Evolutionary conservation across 2,329 filamentous ascomycete genomes (phyloP).

Genomic region (Rhynchosporium agropyri): DNA sequence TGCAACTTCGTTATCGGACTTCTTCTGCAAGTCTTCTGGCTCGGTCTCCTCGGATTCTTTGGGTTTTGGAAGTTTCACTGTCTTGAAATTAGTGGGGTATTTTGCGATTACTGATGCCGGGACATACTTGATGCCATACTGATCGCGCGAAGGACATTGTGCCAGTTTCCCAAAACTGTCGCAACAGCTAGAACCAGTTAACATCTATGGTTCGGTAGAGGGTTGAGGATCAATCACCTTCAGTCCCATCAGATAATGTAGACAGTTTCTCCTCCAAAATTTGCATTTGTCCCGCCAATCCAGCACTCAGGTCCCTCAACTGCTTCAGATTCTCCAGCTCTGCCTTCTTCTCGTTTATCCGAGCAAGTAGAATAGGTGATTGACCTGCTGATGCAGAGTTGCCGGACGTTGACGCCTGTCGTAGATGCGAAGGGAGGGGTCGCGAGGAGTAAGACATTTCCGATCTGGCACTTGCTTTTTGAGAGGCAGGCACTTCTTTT

Average conservation of each 20-base stretch:
- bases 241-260: conserved; percentile 79
- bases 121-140: conserved; percentile 80
- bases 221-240: conserved; percentile 55
- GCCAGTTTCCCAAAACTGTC: conserved; percentile 84
- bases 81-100: conserved; percentile 24
- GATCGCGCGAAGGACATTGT: conserved; percentile 81
- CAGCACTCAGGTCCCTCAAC: conserved; percentile 76
- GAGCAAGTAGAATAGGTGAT: conserved; percentile 70
- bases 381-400: conserved; percentile 56
- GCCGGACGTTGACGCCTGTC: conserved; percentile 59
- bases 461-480: not conserved
- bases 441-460: conserved; percentile 60
- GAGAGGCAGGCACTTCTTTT: not conserved
- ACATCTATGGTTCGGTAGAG: not conserved
- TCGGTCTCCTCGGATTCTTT: conserved; percentile 48
- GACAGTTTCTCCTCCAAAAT: conserved; percentile 75
- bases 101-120: not conserved
- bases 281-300: conserved; percentile 80
- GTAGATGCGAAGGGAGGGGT: conserved; percentile 67
- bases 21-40: conserved; percentile 47
- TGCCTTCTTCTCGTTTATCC: conserved; percentile 83
- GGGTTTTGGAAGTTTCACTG: conserved; percentile 71
- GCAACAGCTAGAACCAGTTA: conserved; percentile 65
- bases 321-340: conserved; percentile 80
- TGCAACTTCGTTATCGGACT: conserved; percentile 45